Conservation (phyloP, 2,329 filamentous ascomycete genomes). For the Dothideomycetidae sp. region DNA sequence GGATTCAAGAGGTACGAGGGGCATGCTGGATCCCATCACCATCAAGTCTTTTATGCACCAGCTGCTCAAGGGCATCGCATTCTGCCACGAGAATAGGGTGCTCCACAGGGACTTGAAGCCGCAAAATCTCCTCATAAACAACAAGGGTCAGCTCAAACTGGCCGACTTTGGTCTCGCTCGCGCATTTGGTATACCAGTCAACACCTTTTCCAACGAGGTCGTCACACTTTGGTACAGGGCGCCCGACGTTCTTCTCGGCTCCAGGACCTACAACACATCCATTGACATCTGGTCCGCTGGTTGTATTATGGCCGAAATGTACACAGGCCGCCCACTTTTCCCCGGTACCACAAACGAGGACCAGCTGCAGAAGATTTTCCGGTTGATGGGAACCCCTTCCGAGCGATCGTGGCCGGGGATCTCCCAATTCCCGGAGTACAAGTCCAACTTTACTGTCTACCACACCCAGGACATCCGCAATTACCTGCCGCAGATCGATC, state of each 20-base stretch:
- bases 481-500: constrained; percentile 83
- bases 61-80: constrained; percentile 86
- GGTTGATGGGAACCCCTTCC: constrained; percentile 94
- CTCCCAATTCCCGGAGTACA: constrained; percentile 93
- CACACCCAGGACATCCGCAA: constrained; percentile 77
- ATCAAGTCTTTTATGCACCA: constrained; percentile 99
- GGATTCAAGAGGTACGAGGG: constrained; percentile 81
- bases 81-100: constrained; percentile 94
- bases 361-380: constrained; percentile 91
- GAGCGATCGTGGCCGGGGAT: constrained; percentile 95
- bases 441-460: constrained; percentile 86
- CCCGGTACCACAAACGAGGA: constrained; percentile 97
- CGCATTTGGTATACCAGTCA: constrained; percentile 92
- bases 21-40: constrained; percentile 71
- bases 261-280: constrained; percentile 95
- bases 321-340: constrained; percentile 87
- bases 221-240: constrained; percentile 97
- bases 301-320: constrained; percentile 99
- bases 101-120: constrained; percentile 92
- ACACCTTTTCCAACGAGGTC: constrained; percentile 96
- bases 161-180: constrained; percentile 89
- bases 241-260: constrained; percentile 85
- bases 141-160: constrained; percentile 76
- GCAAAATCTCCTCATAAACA: constrained; percentile 91
- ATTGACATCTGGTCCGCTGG: constrained; percentile 99